Evolutionary conservation across 2,329 filamentous ascomycete species (phyloP), one percentile per base, ranked within the genome.

Genomic region (Aspergillus fumigatiaffinis): DNA sequence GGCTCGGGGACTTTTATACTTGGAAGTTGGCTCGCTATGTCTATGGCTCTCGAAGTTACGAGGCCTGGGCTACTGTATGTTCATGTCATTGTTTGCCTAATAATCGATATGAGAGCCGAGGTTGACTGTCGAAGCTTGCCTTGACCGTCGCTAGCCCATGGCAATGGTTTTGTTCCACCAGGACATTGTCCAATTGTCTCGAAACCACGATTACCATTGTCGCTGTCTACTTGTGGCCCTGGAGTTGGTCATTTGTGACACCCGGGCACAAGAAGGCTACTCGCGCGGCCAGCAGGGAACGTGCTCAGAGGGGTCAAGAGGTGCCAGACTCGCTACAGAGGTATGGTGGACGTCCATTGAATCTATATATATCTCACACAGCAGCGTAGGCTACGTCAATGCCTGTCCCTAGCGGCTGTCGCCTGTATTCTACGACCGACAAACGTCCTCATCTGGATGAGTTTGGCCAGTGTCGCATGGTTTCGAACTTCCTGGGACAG

Each of bases 161-260:
- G 92, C 91, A 97, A 73, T 97, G 91, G 90, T 97, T 94, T 75
- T 94, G 89, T 76, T 94, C 92, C 1, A 93, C 92, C 0, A 84
- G 94, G 50, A 96, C 94, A 0, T 88, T 99, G 69, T 97, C 93
- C 54, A 99, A 99, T 76, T 94, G 88, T 53, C 79, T 97, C 4
- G 94, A 99, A 79, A 91, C 89, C n/a, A 90, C 89, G 0, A 77
- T 99, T 64, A 97, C 93, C 4, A 80, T 89, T 58, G 81, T 86
- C 66, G 93, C 92, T 1, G 79, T 97, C 49, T 86, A 86, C 70
- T 84, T 87, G 66, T 97, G 91, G 90, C 93, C 94, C 12, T 97
- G 94, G 92, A 79, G 85, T 56, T 82, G 90, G 73, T 79, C 87
- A 41, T 72, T 76, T 44, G 73, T 75, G 48, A 68, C 73, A 51